Evolutionary conservation across 352 stramenopile genomes (phyloP), one percentile per base, ranked within the genome.

Genomic region (Peronospora destructor): DNA sequence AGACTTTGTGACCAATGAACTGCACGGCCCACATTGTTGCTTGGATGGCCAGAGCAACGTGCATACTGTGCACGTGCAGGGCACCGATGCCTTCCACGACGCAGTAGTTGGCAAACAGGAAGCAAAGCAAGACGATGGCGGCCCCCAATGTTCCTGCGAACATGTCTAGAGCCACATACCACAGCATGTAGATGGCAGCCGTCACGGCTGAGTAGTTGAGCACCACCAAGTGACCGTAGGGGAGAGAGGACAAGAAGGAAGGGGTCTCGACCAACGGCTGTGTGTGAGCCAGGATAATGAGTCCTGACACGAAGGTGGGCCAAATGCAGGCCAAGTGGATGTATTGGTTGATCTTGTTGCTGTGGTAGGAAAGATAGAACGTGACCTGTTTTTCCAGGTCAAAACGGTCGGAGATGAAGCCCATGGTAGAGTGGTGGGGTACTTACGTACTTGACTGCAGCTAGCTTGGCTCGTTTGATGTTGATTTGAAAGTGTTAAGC

Each of bases 291-390:
- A 87, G 56, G 41, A 94, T 68, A 39, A 85, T 76, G 44, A 91
- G 60, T 14, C 71, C 77, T 23, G 85, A 89, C 41, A 88, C 70
- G 39, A 95, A 75, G 51, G 94, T 87, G 52, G 80, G 84, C 80
- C 81, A 93, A 62, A 95, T 91, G 60, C 81, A 95, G 26, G 60
- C 46, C 37, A 95, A 64, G 61, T 95, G 85, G 61, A 95, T 88
- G 45, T 50, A 72, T 64, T 91, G 71, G 68, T 95, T 95, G 39
- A 77, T 58, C 41, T 69, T 72, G 66, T 95, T 79, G 65, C 79
- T 62, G 48, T 95, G 84, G 69, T 95, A 95, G 21, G 77, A 88
- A 33, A 88, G 56, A 66, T 94, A 94, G 72, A 94, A 94, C 26
- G 66, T 68, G 23, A 94, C 54, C 43, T 92, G 81, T 56, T 90